A percentile compares a stretch with the other conserved stretches of the same genome.
phyloP scores from a whole-genome alignment of 2,329 filamentous ascomycete genomes.

The Calonectria pseudoreteaudii region DNA sequence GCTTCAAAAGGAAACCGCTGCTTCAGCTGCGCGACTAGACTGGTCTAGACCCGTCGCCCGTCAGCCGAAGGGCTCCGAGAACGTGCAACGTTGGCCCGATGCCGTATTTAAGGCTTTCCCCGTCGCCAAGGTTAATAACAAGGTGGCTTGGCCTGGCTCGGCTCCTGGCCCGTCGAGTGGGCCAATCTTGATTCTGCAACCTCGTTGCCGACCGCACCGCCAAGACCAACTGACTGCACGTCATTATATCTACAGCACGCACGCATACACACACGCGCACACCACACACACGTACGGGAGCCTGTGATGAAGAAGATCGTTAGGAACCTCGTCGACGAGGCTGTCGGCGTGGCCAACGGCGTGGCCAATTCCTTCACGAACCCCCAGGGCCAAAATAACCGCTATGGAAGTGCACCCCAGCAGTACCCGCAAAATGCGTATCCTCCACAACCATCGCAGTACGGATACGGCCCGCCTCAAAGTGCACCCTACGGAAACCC shows the following conservation, averaged over 20 bases:
- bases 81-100: not conserved
- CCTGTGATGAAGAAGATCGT: not conserved
- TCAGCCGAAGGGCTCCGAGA: not conserved
- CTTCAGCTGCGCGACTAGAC: slow-evolving; percentile 1
- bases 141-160: not conserved
- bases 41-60: not conserved
- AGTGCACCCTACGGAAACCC: slow-evolving; percentile 22
- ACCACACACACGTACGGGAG: too few species aligned
- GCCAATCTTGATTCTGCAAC: not conserved
- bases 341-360: not conserved
- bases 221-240: slow-evolving; percentile 1
- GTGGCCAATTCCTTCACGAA: not conserved
- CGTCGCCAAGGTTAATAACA: not conserved
- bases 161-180: not conserved
- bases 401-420: not conserved
- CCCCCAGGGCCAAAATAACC: not conserved
- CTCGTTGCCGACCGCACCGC: not conserved
- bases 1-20: not conserved
- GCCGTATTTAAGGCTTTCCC: not conserved
- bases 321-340: not conserved
- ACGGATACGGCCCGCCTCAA: slow-evolving; percentile 12
- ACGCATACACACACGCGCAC: too few species aligned
- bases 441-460: not conserved
- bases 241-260: not conserved
- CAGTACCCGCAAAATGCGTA: not conserved